Evolutionary conservation across 2,329 filamentous ascomycete genomes (phyloP).

Genomic region (Endoconidiophora laricicola): DNA sequence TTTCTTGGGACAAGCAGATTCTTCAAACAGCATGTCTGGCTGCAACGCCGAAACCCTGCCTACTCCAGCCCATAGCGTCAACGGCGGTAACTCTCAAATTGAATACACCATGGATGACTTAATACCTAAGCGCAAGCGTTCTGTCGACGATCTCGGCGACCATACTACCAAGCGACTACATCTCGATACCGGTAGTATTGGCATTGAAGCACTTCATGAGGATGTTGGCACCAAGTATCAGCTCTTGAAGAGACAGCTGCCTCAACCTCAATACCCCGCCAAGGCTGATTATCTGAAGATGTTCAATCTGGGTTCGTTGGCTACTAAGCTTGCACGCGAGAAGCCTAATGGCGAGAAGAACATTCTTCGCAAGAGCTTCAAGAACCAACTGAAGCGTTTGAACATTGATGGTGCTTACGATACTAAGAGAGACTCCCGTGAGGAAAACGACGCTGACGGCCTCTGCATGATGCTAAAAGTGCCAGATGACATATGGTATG

Average conservation of each 20-base stretch:
- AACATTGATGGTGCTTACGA: constrained; percentile 47
- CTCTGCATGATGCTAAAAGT: constrained; percentile 34
- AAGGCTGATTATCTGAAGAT: constrained; percentile 42
- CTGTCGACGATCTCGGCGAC: constrained; percentile 37
- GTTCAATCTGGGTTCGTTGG: constrained; percentile 39
- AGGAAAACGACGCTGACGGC: constrained; percentile 33
- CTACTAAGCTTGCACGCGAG: constrained; percentile 44
- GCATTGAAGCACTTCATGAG: constrained; percentile 47
- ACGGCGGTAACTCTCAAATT: constrained; percentile 30
- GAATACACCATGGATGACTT: constrained; percentile 26
- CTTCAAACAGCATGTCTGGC: constrained; percentile 34
- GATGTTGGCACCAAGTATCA: constrained; percentile 53
- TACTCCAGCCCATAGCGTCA: constrained; percentile 47
- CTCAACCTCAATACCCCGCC: constrained; percentile 7
- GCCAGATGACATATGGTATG: constrained; percentile 41
- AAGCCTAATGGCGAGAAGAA: constrained; percentile 52
- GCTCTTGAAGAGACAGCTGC: constrained; percentile 31
- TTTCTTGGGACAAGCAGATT: constrained; percentile 37
- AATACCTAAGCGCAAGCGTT: constrained; percentile 45
- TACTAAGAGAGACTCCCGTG: constrained; percentile 38
- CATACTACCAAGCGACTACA: constrained; percentile 45
- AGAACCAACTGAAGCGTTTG: constrained; percentile 48
- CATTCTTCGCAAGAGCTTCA: constrained; percentile 49
- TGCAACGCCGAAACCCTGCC: constrained; percentile 35
- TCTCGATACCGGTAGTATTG: constrained; percentile 35